Evolutionary conservation across 2,329 filamentous ascomycete genomes (phyloP).

Genomic region (Fusarium citri): DNA sequence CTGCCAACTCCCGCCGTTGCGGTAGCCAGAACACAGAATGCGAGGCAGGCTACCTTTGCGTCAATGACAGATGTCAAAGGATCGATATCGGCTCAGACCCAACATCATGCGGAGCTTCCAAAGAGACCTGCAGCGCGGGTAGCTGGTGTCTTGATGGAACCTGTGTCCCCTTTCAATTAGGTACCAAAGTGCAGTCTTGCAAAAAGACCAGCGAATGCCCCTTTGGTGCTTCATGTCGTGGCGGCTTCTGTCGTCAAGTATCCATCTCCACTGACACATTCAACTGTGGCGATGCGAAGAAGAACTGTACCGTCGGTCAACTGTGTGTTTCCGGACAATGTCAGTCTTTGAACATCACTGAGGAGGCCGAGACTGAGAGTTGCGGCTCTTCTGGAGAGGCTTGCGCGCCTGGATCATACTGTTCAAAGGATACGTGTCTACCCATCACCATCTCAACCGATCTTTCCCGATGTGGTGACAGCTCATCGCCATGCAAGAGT

Average conservation of each 20-base stretch:
- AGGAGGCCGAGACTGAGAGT: neutral
- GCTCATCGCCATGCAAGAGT: slow-evolving; percentile 9
- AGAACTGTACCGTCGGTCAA: slow-evolving; percentile 24
- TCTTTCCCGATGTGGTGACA: slow-evolving; percentile 18
- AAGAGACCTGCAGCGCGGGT: slow-evolving; percentile 24
- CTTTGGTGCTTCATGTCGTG: slow-evolving; percentile 6
- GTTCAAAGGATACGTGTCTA: slow-evolving; percentile 10
- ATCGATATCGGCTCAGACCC: slow-evolving; percentile 35
- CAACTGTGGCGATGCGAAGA: slow-evolving; percentile 9
- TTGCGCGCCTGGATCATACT: slow-evolving; percentile 23
- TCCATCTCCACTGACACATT: slow-evolving; percentile 30
- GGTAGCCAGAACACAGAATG: slow-evolving; percentile 2
- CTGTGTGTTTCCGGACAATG: slow-evolving; percentile 30
- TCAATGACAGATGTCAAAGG: slow-evolving; percentile 30
- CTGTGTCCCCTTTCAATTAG: slow-evolving; percentile 27
- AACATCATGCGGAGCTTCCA: slow-evolving; percentile 15
- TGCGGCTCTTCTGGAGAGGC: slow-evolving; percentile 13
- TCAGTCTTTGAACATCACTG: slow-evolving; percentile 14
- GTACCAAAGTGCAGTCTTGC: slow-evolving; percentile 35
- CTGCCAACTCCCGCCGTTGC: slow-evolving; percentile 25
- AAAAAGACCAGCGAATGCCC: slow-evolving; percentile 20
- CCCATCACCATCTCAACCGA: slow-evolving; percentile 24
- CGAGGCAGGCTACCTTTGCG: slow-evolving; percentile 26
- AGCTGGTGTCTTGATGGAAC: slow-evolving; percentile 39
- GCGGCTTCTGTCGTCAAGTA: slow-evolving; percentile 19